A percentile compares a stretch with the other conserved stretches of the same genome.
Evolutionary conservation across 208 protist genomes (phyloP).

Genomic region (Leishmania lainsoni): DNA sequence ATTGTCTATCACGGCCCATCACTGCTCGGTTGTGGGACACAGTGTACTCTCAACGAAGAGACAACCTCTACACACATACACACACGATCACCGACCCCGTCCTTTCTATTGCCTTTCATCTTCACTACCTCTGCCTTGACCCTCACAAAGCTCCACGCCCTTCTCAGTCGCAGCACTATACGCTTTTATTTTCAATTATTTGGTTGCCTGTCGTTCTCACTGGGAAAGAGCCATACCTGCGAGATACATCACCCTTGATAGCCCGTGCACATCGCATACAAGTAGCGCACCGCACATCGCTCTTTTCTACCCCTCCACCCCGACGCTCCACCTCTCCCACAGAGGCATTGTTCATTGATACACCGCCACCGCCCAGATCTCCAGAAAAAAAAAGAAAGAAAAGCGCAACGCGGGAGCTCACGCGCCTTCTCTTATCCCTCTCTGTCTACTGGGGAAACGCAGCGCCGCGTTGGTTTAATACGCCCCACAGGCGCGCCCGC

Average conservation of each 20-base stretch:
- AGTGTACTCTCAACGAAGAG: neutral
- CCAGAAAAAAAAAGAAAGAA: neutral
- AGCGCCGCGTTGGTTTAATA: neutral
- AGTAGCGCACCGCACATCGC: neutral
- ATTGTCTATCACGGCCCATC: neutral
- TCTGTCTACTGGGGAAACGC: neutral
- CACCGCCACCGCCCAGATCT: neutral
- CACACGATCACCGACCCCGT: neutral
- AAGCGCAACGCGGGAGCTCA: neutral
- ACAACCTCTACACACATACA: neutral
- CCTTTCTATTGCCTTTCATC: neutral
- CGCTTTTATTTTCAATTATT: neutral
- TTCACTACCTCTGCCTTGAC: neutral
- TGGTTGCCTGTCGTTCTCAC: neutral
- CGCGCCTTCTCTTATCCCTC: neutral
- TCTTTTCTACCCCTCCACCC: neutral
- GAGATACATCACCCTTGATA: neutral
- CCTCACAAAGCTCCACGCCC: neutral
- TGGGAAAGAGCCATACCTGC: neutral
- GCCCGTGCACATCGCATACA: neutral
- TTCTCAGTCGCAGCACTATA: neutral
- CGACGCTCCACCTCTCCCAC: neutral
- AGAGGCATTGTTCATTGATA: neutral
- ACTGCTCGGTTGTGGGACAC: neutral
- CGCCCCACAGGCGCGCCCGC: neutral